These are phyloP conservation scores for Prunus davidiana DNA, from an alignment of 306 rosid genomes.

Conservation along the genomic window DNA sequence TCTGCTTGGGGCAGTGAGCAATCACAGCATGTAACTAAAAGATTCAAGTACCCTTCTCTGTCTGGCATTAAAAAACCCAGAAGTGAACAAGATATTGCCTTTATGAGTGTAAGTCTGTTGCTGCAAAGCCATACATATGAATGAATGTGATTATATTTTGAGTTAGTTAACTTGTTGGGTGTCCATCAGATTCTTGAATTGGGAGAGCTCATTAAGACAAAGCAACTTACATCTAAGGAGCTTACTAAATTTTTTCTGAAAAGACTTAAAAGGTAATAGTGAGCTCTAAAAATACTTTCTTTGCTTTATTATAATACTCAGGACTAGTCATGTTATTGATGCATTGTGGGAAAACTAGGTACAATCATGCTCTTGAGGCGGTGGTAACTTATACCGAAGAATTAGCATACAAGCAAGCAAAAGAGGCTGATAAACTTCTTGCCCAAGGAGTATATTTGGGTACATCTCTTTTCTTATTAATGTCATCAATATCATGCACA, in stretches of 20 bases:
- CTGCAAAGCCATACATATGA: background rate
- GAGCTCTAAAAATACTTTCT: conserved; percentile 9
- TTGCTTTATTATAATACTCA: background rate
- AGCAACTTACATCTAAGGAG: conserved; percentile 69
- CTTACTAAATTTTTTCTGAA: conserved; percentile 56
- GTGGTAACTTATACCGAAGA: conserved; percentile 67
- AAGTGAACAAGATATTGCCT: conserved; percentile 64
- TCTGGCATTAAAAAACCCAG: conserved; percentile 42
- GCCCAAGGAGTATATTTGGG: conserved; percentile 63
- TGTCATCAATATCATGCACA: too few relatives aligned
- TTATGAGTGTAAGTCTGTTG: conserved; percentile 48
- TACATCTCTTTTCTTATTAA: conserved; percentile 13
- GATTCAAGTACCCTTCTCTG: conserved; percentile 44
- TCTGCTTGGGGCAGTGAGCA: conserved; percentile 39
- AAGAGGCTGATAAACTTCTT: conserved; percentile 66
- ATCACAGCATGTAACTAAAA: conserved; percentile 18
- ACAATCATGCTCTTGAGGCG: conserved; percentile 58
- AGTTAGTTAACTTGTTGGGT: background rate
- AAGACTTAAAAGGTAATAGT: conserved; percentile 60
- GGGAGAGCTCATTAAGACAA: conserved; percentile 61
- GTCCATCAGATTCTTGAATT: conserved; percentile 63
- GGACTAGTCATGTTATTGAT: conserved; percentile 2
- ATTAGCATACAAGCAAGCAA: conserved; percentile 63
- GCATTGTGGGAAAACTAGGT: conserved; percentile 38
- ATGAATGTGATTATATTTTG: background rate